Evolutionary conservation across 306 rosid genomes (phyloP), one percentile per base, ranked within the genome.

Genomic region (Herpetospermum pedunculosum): DNA sequence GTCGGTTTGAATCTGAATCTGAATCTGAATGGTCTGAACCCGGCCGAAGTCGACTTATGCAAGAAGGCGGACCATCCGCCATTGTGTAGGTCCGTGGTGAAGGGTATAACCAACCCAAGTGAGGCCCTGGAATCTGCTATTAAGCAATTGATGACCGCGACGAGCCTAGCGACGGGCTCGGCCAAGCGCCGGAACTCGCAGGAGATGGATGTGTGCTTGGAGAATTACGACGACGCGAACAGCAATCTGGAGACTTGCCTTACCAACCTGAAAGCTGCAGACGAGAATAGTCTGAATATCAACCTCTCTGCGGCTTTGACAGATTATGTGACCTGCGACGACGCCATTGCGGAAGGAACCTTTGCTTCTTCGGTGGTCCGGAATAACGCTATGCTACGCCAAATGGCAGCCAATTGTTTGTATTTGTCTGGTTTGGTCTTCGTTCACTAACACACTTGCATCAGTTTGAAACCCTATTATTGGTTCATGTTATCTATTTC

Each of bases 251-350:
- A 74, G 53, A 74, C 70, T 0, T 14, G 70, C 57, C 26, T 74
- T 10, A 1, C 18, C 2, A 54, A 3, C 28, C 55, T 74, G 0
- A 41, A 41, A 14, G 9, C 26, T 13, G 21, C n/a, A 12, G 77
- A 74, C 40, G 43, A 74, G 70, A 8, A n/a, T 4, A n/a, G 21
- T 28, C 70, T 74, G 11, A 43, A 57, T 34, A 57, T 74, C 35
- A 57, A 74, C 70, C 68, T 74, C 12, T 74, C 77, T 4, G 77
- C 77, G 2, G 57, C 70, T 2, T 43, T 57, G 55, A 54, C 77
- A 9, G 77, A 37, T 29, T 74, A 37, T 44, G 77, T 55, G 0
- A 74, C 77, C 2, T 74, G 77, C 70, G 57, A 74, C 29, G 77
- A 74, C 43, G 68, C 77, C 0, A 1, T 55, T 1, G 15, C 6